Conservation (phyloP, 352 stramenopile genomes). For the Phytophthora palmivora region DNA sequence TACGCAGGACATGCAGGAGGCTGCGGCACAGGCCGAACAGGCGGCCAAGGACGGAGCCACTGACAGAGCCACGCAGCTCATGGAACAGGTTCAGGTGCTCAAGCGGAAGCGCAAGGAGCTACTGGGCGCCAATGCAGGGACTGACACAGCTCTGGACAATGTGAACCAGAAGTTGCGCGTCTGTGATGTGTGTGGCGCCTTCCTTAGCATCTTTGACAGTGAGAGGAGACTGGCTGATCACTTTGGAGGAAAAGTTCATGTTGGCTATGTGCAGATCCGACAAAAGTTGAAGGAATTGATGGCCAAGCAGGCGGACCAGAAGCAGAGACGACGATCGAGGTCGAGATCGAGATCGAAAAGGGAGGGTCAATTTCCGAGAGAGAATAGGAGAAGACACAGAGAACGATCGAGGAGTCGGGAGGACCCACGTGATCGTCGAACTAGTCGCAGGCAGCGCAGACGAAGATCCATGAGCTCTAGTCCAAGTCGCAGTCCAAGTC, state of each 20-base stretch:
- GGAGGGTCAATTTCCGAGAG: constrained; percentile 1
- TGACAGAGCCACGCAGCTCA: constrained; percentile 54
- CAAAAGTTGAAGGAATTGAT: constrained; percentile 84
- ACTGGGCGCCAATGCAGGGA: constrained; percentile 6
- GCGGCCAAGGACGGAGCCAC: constrained; percentile 63
- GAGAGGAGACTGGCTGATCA: constrained; percentile 90
- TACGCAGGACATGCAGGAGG: constrained; percentile 74
- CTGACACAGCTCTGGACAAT: constrained; percentile 15
- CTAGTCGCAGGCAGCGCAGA: constrained; percentile 27
- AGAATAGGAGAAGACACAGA: background rate
- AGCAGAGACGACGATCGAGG: constrained; percentile 2
- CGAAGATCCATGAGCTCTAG: constrained; percentile 41
- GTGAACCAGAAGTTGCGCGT: constrained; percentile 89
- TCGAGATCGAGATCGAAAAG: constrained; percentile 5
- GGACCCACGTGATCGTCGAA: constrained; percentile 7
- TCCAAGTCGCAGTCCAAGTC: no score
- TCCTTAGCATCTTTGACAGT: constrained; percentile 93
- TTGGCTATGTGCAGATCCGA: constrained; percentile 91
- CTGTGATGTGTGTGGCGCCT: constrained; percentile 92
- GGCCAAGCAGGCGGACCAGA: constrained; percentile 7
- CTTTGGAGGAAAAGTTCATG: constrained; percentile 91
- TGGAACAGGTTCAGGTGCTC: constrained; percentile 72
- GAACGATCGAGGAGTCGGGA: constrained; percentile 31
- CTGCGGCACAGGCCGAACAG: constrained; percentile 65
- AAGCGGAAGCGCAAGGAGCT: constrained; percentile 43